These are phyloP conservation scores for Porphyrellus cyaneotinctus DNA, from an alignment of 768 basidiomycete genomes.

Conservation along the genomic window DNA sequence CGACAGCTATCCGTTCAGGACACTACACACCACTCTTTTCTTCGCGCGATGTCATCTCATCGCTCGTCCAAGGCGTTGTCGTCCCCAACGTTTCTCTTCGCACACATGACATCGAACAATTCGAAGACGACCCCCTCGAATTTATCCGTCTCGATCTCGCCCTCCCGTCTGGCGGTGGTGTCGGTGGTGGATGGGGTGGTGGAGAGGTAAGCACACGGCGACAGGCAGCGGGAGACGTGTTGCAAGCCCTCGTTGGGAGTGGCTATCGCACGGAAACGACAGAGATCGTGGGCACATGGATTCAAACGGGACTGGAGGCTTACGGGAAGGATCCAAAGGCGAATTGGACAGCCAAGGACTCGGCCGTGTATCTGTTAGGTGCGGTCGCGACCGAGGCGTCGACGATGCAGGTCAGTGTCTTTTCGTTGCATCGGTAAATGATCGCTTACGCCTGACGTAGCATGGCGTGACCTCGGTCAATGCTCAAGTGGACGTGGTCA, in stretches of 20 bases:
- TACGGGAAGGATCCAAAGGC: conserved; percentile 57
- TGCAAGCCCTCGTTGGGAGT: conserved; percentile 80
- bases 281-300: conserved; percentile 81
- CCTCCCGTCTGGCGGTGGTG: conserved; percentile 43
- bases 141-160: conserved; percentile 87
- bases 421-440: not conserved
- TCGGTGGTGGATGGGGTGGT: conserved; percentile 31
- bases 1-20: conserved; percentile 86
- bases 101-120: conserved; percentile 89
- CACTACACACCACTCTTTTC: conserved; percentile 81
- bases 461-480: conserved; percentile 95
- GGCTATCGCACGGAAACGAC: conserved; percentile 86
- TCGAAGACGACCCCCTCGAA: conserved; percentile 96
- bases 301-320: conserved; percentile 64
- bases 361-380: conserved; percentile 89
- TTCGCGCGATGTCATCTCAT: conserved; percentile 71
- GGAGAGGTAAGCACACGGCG: conserved; percentile 80
- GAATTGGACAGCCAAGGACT: conserved; percentile 91
- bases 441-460: conserved; percentile 32
- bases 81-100: conserved; percentile 89
- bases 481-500: conserved; percentile 85
- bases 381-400: conserved; percentile 89
- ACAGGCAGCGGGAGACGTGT: conserved; percentile 93
- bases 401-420: conserved; percentile 65
- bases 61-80: conserved; percentile 85